Evolutionary conservation across 768 basidiomycete genomes (phyloP).

Genomic region (Porphyrellus cyaneotinctus): DNA sequence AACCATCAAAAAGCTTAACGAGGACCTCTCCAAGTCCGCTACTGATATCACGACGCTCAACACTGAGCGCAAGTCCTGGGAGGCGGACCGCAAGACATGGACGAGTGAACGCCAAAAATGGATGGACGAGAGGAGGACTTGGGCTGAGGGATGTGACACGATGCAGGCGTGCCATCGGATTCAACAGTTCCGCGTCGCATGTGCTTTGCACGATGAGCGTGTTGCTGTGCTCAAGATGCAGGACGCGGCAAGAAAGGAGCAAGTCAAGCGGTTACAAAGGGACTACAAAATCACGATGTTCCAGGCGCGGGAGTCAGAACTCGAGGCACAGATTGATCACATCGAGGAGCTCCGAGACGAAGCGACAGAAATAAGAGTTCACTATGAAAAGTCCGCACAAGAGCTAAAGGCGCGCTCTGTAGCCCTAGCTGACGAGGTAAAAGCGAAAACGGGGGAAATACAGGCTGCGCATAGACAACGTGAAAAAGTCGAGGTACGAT

Average conservation of each 20-base stretch:
- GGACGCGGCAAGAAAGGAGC: constrained; percentile 53
- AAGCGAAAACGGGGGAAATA: constrained; percentile 39
- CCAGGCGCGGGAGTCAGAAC: constrained; percentile 56
- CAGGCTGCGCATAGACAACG: constrained; percentile 39
- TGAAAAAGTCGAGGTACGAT: constrained; percentile 44
- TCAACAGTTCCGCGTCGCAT: constrained; percentile 53
- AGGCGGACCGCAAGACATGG: constrained; percentile 27
- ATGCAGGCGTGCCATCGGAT: constrained; percentile 62
- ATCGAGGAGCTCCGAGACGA: constrained; percentile 47
- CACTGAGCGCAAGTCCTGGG: constrained; percentile 36
- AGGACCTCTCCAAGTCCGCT: constrained; percentile 40
- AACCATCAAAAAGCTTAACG: constrained; percentile 50
- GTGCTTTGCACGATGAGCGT: constrained; percentile 53
- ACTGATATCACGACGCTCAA: constrained; percentile 33
- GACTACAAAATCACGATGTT: constrained; percentile 69
- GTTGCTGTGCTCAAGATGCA: constrained; percentile 49
- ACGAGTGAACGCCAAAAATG: constrained; percentile 34
- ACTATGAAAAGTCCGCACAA: constrained; percentile 27
- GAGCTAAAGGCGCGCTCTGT: constrained; percentile 30
- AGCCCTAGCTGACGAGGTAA: constrained; percentile 35
- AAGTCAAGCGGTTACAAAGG: constrained; percentile 53
- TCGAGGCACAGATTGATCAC: constrained; percentile 50
- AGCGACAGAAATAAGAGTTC: constrained; percentile 11
- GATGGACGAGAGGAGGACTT: constrained; percentile 51
- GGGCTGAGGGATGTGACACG: constrained; percentile 60